Evolutionary conservation across 176 grass and related monocot species (phyloP), one percentile per base, ranked within the genome.

Genomic region (Bromus sterilis): DNA sequence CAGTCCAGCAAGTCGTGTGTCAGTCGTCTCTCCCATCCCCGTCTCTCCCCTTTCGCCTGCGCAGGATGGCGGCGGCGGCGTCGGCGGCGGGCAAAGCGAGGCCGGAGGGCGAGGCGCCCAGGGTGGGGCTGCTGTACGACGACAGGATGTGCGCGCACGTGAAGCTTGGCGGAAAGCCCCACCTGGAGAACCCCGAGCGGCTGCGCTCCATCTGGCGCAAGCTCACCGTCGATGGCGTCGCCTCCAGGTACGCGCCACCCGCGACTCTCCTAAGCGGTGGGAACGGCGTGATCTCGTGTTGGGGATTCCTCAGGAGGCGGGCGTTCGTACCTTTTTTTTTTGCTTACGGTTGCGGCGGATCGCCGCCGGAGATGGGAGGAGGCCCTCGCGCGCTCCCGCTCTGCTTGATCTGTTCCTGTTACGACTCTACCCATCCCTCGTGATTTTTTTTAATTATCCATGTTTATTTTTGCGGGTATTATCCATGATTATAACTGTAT

Each of bases 61-160:
- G 16, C 32, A 57, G 41, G 40, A 58, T 75, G 80, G 80, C 67
- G 68, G 56, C 66, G 55, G 29, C 49, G 49, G n/a, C n/a, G n/a
- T n/a, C 40, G 43, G 33, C 60, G 18, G 20, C 21, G 59, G 28
- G 59, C 29, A 9, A 31, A 34, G 11, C 18, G 9, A 12, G 51
- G 66, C 1, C 76, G 34, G 44, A 29, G 24, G 64, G 35, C 15
- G 39, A 61, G n/a, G 55, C 49, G 37, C 23, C 78, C 21, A 28
- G 34, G 67, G 91, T 97, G 25, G 94, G 91, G 36, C 83, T 97
- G 14, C 80, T 97, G 24, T 97, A 97, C 83, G 94, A 97, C 80
- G 87, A 94, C 20, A 31, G 94, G 89, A 97, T 97, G 94, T 90
- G 87, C 81, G 53, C 55, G 46, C 94, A 97, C 89, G 86, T 76